Evolutionary conservation across 2,329 filamentous ascomycete genomes (phyloP).

Genomic region (Scolecobasidium constrictum): DNA sequence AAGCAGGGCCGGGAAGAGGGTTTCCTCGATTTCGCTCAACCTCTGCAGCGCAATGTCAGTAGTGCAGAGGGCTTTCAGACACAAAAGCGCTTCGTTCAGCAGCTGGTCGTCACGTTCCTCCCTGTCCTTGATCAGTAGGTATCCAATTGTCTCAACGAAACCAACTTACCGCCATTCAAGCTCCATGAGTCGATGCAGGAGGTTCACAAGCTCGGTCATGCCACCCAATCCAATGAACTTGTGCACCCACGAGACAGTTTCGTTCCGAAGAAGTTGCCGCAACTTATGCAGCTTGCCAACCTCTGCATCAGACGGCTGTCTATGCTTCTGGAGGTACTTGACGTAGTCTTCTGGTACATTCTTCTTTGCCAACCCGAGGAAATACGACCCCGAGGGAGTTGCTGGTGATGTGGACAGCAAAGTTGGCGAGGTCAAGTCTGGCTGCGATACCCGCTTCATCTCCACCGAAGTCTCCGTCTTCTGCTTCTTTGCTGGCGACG

Average conservation of each 20-base stretch:
- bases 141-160: background rate
- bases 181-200: slow-evolving; percentile 85
- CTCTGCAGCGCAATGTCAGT: slow-evolving; percentile 77
- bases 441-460: background rate
- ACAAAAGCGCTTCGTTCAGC: slow-evolving; percentile 83
- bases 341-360: slow-evolving; percentile 77
- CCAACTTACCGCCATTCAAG: slow-evolving; percentile 84
- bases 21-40: slow-evolving; percentile 65
- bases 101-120: slow-evolving; percentile 94
- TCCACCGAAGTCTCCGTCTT: slow-evolving; percentile 41
- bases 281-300: slow-evolving; percentile 95
- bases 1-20: slow-evolving; percentile 76
- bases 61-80: slow-evolving; percentile 88
- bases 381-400: slow-evolving; percentile 36
- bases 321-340: slow-evolving; percentile 68
- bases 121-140: slow-evolving; percentile 35
- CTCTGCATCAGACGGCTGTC: slow-evolving; percentile 73
- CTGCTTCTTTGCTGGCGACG: slow-evolving; percentile 62
- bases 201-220: slow-evolving; percentile 79
- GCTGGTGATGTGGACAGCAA: slow-evolving; percentile 40
- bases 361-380: slow-evolving; percentile 62
- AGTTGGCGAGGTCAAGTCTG: slow-evolving; percentile 36
- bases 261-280: slow-evolving; percentile 77
- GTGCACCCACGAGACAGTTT: slow-evolving; percentile 93
- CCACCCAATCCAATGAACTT: slow-evolving; percentile 80